Evolutionary conservation across 768 basidiomycete genomes (phyloP).

Genomic region (Termitomyces sp.): DNA sequence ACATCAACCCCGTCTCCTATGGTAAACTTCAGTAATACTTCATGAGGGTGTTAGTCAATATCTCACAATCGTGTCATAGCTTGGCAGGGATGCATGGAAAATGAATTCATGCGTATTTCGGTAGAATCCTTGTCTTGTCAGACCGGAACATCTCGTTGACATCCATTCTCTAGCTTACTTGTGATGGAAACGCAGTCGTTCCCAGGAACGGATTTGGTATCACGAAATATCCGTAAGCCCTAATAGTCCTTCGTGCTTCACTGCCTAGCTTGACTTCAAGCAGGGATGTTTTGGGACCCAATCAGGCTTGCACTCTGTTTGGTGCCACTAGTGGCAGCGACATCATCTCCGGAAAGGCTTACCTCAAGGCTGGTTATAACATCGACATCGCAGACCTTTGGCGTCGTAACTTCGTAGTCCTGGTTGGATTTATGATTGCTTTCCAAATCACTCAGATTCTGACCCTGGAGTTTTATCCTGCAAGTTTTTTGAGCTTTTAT

Average conservation of each 20-base stretch:
- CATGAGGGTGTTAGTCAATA: not conserved
- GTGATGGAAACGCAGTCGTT: conserved; percentile 62
- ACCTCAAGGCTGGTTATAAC: conserved; percentile 56
- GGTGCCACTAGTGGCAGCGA: conserved; percentile 59
- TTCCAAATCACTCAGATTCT: conserved; percentile 71
- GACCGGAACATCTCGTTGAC: not conserved
- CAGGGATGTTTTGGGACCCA: conserved; percentile 51
- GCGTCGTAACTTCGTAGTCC: conserved; percentile 66
- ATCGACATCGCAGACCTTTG: conserved; percentile 52
- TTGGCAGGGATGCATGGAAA: conserved; percentile 79
- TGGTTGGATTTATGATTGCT: conserved; percentile 64
- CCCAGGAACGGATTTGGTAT: conserved; percentile 60
- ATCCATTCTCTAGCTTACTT: conserved; percentile 41
- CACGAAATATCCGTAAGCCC: conserved; percentile 58
- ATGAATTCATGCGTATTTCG: conserved; percentile 74
- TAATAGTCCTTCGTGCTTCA: conserved; percentile 1
- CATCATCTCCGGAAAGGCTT: conserved; percentile 53
- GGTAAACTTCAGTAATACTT: conserved; percentile 28
- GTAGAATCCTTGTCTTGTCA: conserved; percentile 32
- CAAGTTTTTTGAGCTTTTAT: conserved; percentile 23
- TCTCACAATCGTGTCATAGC: conserved; percentile 29
- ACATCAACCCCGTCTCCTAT: conserved; percentile 76
- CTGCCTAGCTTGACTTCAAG: conserved; percentile 9
- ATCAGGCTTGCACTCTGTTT: conserved; percentile 77
- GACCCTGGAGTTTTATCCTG: conserved; percentile 62